Evolutionary conservation across 164 flowering plant genomes (phyloP), one percentile per base, ranked within the genome.

Genomic region (Vitis rupestris): DNA sequence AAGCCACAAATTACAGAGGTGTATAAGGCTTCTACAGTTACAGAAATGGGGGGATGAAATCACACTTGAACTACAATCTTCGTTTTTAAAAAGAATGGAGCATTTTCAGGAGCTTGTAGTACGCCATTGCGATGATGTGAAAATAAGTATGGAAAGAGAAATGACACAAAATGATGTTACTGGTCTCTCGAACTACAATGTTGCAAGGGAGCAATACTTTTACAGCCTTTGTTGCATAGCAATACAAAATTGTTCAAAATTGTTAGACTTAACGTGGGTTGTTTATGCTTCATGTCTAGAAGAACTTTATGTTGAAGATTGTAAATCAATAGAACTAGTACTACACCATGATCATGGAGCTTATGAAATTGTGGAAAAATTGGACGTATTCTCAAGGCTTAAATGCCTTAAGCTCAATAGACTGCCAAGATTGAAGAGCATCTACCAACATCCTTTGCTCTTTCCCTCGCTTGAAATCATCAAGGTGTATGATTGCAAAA

Each of bases 251-350:
- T 66, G 65, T 50, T 1, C 2, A 16, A 48, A n/a, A 1, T 31
- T 31, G 44, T 31, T 31, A 9, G 53, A 72, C 2, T 30, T 72
- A 54, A 59, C 74, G 0, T 65, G 59, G 59, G 64, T 72, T 16
- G 3, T 31, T 16, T 23, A 44, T 23, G 62, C 75, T 62, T 70
- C 71, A 44, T 66, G 67, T 11, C 48, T 72, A 0, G 59, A 60
- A 13, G 0, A 0, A 31, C 19, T 72, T 12, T 0, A 1, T 4
- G 30, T 72, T 5, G 3, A 5, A 1, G 61, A 66, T 27, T 1
- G 9, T 1, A 8, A 48, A 31, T 31, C 44, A 14, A 44, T 72
- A 49, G 31, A 52, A 50, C 66, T 47, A 54, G 29, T 67, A 4
- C 60, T 64, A 12, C 0, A 59, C 0, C 1, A 23, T 23, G 27